phyloP scores from a whole-genome alignment of 805 yeast species.

The Saturnispora hagleri region DNA sequence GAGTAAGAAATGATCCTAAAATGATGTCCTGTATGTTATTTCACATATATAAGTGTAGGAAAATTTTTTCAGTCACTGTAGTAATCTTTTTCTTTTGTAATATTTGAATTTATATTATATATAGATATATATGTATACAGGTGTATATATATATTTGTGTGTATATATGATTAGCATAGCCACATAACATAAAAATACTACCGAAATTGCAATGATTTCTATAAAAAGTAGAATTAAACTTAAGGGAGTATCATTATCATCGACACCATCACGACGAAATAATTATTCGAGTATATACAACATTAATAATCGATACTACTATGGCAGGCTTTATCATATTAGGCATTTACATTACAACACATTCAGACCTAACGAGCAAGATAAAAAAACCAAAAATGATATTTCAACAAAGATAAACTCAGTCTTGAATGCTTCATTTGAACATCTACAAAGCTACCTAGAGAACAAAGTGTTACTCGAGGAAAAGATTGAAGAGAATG shows the following conservation, averaged over 20 bases:
- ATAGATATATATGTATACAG: background rate
- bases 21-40: background rate
- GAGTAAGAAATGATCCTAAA: constrained; percentile 3
- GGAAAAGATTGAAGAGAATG: background rate
- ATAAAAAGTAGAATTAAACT: background rate
- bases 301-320: background rate
- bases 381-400: background rate
- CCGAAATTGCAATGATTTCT: background rate
- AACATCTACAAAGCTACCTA: background rate
- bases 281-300: background rate
- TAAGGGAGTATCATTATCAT: background rate
- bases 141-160: background rate
- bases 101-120: too few relatives aligned
- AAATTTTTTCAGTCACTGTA: background rate
- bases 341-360: background rate
- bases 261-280: background rate
- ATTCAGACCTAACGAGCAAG: background rate
- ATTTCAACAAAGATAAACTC: background rate
- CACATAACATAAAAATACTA: background rate
- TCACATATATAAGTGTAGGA: background rate
- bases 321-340: too few relatives aligned
- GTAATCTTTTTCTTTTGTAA: background rate
- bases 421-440: background rate
- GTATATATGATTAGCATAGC: background rate
- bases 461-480: background rate